These are phyloP conservation scores for Solanum medicagineum DNA, from an alignment of 257 asterid species.

Conservation along the genomic window DNA sequence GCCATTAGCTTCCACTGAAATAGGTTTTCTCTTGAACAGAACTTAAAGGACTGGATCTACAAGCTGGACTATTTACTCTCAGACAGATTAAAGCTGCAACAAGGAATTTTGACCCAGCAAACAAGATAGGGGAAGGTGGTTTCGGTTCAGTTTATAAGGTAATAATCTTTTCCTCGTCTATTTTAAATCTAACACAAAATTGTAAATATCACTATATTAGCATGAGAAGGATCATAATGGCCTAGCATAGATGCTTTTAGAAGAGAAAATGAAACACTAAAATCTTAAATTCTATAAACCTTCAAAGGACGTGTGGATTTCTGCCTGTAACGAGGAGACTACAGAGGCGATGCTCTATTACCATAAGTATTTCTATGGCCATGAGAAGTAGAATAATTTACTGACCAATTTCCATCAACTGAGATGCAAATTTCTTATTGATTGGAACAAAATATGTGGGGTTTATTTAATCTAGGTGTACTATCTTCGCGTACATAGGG, in stretches of 20 bases:
- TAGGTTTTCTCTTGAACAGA: conserved; percentile 26
- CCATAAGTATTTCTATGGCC: neutral
- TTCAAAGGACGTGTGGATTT: neutral
- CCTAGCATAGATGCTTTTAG: neutral
- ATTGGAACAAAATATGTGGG: neutral
- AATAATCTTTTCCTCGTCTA: neutral
- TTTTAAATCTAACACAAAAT: neutral
- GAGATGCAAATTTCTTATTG: neutral
- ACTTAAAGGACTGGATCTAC: conserved; percentile 71
- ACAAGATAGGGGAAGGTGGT: conserved; percentile 95
- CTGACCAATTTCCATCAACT: neutral
- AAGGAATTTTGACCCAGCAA: conserved; percentile 62
- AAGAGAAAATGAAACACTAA: neutral
- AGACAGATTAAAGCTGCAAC: conserved; percentile 79
- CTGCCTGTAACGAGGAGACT: neutral
- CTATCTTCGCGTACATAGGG: neutral
- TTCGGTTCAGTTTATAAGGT: conserved; percentile 92
- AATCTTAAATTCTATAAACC: neutral
- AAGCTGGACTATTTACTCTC: conserved; percentile 64
- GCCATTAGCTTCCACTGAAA: neutral
- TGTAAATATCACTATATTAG: neutral
- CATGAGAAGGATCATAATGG: neutral
- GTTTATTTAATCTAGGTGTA: neutral
- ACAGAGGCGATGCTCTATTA: neutral
- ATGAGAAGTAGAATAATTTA: neutral